Evolutionary conservation across 345 rosid genomes (phyloP), one percentile per base, ranked within the genome.

Genomic region (Mallotus nudiflorus): DNA sequence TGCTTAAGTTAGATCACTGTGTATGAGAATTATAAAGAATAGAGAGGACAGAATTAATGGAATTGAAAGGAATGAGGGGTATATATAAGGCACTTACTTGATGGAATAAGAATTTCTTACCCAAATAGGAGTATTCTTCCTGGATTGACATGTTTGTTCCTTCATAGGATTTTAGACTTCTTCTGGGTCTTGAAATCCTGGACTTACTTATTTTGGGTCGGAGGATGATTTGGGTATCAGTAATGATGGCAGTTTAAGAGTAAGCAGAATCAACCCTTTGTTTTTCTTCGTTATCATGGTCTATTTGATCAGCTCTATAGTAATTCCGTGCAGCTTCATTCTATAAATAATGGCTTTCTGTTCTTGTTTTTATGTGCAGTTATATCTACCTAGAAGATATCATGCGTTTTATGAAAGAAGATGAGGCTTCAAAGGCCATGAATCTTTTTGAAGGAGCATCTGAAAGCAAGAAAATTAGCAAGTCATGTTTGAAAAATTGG

Each of bases 361-460:
- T 52, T 35, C 28, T 29, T 19, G 13, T 31, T 35, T 46, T 66
- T 2, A 14, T 46, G 9, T 31, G 20, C 59, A 78, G 81, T 56
- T 64, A 28, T 35, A 78, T 78, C 67, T 65, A 78, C 59, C 42
- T 68, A 27, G 74, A 73, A 22, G 81, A 73, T 45, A 57, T 78
- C 24, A 49, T 58, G 77, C 77, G 81, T 19, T 78, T 78, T 70
- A 78, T 73, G 81, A 66, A 4, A 65, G 77, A 78, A 39, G 77
- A 73, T 25, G 81, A 78, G 74, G 81, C 81, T 44, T 5, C 19
- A 11, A 78, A 78, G 56, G 51, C 74, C 37, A 58, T 69, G 77
- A 51, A 59, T 51, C 74, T 73, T 44, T 73, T 78, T 64, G 81
- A 78, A 65, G 81, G 68, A 24, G 77, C 77, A 68, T 29, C 77